These are phyloP conservation scores for Arthrobotrys iridis DNA, from an alignment of 2,329 filamentous ascomycete species.

Conservation along the genomic window DNA sequence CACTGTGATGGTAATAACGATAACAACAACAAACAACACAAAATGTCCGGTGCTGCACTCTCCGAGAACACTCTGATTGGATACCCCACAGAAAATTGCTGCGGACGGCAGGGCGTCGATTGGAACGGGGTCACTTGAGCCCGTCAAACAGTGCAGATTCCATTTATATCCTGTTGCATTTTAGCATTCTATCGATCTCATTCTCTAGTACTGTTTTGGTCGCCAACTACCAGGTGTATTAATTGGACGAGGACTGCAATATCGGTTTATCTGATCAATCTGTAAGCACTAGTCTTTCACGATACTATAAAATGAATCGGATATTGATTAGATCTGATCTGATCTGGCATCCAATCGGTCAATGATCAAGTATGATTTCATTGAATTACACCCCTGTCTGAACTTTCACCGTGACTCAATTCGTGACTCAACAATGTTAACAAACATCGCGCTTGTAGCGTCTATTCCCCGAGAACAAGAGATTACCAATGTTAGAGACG, in stretches of 20 bases:
- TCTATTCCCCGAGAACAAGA: not conserved
- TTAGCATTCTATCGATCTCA: not conserved
- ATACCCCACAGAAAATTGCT: constrained; percentile 39
- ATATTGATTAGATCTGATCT: not conserved
- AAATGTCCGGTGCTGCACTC: not conserved
- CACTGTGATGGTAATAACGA: not conserved
- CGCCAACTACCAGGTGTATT: too few relatives aligned
- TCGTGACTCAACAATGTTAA: constrained; percentile 12
- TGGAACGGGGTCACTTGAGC: constrained; percentile 15
- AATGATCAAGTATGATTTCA: constrained; percentile 40
- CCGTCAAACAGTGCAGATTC: constrained; percentile 38
- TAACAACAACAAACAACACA: constrained; percentile 34
- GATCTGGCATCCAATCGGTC: not conserved
- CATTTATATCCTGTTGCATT: not conserved
- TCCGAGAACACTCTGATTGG: constrained; percentile 23
- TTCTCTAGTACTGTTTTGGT: too few relatives aligned
- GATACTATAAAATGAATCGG: too few relatives aligned
- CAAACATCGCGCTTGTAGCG: constrained; percentile 7
- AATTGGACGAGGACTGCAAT: too few relatives aligned
- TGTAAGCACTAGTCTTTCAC: too few relatives aligned
- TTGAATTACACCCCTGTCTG: constrained; percentile 10
- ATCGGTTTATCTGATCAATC: not conserved
- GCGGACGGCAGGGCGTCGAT: constrained; percentile 32
- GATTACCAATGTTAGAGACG: not conserved
- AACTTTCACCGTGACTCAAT: not conserved